Conservation (phyloP, 1,139 yeast species). For the Sugiyamaella xylanicola region DNA sequence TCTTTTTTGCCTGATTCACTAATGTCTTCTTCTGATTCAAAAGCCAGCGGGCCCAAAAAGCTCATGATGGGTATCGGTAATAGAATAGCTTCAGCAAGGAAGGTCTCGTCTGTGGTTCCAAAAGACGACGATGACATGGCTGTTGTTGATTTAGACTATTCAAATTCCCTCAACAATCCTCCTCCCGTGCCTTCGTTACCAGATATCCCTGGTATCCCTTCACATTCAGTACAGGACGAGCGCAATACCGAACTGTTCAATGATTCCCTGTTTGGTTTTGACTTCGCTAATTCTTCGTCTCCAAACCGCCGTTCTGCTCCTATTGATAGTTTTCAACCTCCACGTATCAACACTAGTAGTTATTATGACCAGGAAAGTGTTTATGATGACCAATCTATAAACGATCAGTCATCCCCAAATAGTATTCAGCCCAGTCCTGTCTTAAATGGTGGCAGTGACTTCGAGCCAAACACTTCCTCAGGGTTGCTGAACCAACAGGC, state of each 20-base stretch:
- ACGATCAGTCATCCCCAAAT: conserved; percentile 17
- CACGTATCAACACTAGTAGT: background rate
- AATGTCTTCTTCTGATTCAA: background rate
- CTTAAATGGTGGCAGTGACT: conserved; percentile 5
- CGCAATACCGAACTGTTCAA: background rate
- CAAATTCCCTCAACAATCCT: background rate
- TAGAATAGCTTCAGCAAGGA: conserved; percentile 18
- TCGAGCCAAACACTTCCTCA: background rate
- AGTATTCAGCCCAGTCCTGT: conserved; percentile 23
- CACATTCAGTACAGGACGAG: background rate
- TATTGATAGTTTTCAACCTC: background rate
- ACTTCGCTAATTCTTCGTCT: conserved; percentile 8
- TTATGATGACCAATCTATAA: conserved; percentile 5
- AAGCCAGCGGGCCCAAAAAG: conserved; percentile 20
- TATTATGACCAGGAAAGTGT: conserved; percentile 4
- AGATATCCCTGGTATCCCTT: conserved; percentile 10
- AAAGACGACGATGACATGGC: conserved; percentile 2
- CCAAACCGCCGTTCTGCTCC: background rate
- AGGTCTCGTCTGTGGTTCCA: background rate
- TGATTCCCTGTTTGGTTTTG: conserved; percentile 9
- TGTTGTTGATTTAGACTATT: background rate
- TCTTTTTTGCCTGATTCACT: background rate
- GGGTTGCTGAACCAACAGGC: no score
- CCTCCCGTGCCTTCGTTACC: conserved; percentile 17
- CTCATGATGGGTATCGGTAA: conserved; percentile 22